Evolutionary conservation across 1,284 basidiomycete species (phyloP).

Genomic region (Pulchroboletus neoregius): DNA sequence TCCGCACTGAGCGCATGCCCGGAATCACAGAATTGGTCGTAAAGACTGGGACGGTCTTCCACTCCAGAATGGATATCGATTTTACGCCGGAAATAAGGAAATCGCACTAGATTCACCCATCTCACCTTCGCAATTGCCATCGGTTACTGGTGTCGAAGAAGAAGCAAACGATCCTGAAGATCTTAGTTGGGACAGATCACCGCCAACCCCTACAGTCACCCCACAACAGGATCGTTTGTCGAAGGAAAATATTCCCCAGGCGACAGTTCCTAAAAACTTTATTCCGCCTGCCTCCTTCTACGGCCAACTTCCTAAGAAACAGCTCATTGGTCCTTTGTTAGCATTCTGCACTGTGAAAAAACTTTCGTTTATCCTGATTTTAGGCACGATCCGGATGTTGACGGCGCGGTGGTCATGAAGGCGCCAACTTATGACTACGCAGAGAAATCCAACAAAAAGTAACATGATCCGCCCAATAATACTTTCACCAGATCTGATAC

Average conservation of each 20-base stretch:
- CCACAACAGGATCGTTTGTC: slow-evolving; percentile 7
- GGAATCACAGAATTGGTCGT: slow-evolving; percentile 52
- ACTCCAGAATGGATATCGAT: slow-evolving; percentile 46
- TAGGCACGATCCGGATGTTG: slow-evolving; percentile 69
- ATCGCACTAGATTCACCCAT: slow-evolving; percentile 57
- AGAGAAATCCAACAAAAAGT: slow-evolving; percentile 71
- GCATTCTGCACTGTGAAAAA: slow-evolving; percentile 16
- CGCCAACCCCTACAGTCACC: background rate
- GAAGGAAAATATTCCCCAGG: slow-evolving; percentile 28
- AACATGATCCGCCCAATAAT: background rate
- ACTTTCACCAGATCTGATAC: slow-evolving; percentile 12
- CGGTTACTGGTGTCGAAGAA: slow-evolving; percentile 37
- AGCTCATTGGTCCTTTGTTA: slow-evolving; percentile 53
- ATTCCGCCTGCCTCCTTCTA: slow-evolving; percentile 64
- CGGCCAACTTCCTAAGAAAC: slow-evolving; percentile 42
- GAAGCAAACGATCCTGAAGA: slow-evolving; percentile 21
- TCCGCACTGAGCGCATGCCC: slow-evolving; percentile 10
- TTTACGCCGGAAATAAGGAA: slow-evolving; percentile 56
- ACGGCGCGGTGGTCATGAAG: slow-evolving; percentile 86
- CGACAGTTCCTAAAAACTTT: slow-evolving; percentile 36
- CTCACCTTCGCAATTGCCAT: slow-evolving; percentile 47
- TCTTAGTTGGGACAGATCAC: slow-evolving; percentile 3
- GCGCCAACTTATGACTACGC: slow-evolving; percentile 69
- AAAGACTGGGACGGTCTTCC: slow-evolving; percentile 57
- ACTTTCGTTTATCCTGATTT: slow-evolving; percentile 17